Conservation (phyloP, 2,329 filamentous ascomycete genomes). For the Cercospora sp. region DNA sequence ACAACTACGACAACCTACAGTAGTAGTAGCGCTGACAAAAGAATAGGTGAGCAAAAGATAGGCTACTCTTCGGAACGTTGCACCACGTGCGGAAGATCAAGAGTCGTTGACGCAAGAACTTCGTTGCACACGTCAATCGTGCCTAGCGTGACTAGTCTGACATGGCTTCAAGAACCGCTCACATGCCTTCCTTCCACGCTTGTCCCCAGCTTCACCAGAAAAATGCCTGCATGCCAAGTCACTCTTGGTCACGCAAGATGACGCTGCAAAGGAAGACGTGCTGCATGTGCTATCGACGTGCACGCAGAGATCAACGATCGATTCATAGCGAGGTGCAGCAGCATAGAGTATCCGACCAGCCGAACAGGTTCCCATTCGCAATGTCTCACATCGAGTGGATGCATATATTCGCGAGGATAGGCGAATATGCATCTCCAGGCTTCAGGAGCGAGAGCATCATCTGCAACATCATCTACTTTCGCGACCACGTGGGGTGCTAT, state of each 20-base stretch:
- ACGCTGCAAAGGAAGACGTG: not conserved
- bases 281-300: not conserved
- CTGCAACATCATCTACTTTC: not conserved
- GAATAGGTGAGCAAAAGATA: not conserved
- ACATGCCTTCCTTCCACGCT: not conserved
- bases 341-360: not conserved
- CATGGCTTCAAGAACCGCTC: not conserved
- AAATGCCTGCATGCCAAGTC: not conserved
- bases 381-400: not conserved
- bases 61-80: conserved; percentile 4
- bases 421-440: not conserved
- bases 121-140: not conserved
- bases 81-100: not conserved
- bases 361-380: not conserved
- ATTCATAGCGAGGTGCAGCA: not conserved
- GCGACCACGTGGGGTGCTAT: not conserved
- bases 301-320: not conserved
- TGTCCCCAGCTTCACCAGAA: not conserved
- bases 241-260: not conserved
- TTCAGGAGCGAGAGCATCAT: not conserved
- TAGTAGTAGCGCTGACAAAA: not conserved
- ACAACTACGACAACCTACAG: not conserved
- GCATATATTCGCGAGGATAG: not conserved
- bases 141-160: not conserved
- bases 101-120: not conserved